Evolutionary conservation across 1,139 yeast species (phyloP).

Genomic region (Yamadazyma triangularis): DNA sequence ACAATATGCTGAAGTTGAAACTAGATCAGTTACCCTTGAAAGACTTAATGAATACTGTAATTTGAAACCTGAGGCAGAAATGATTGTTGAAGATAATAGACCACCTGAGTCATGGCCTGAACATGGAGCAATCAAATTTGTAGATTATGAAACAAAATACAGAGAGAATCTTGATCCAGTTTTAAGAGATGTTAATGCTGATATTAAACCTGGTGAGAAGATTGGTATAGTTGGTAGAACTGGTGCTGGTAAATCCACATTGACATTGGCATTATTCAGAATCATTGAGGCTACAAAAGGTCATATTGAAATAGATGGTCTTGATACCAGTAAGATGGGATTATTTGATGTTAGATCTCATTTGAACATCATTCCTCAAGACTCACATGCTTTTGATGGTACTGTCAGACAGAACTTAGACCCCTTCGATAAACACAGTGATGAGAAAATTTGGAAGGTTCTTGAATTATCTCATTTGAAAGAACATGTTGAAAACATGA

Average conservation of each 20-base stretch:
- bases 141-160: constrained; percentile 29
- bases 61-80: constrained; percentile 30
- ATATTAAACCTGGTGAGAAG: constrained; percentile 29
- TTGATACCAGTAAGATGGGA: constrained; percentile 28
- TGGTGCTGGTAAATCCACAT: constrained; percentile 39
- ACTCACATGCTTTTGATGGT: constrained; percentile 33
- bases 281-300: constrained; percentile 33
- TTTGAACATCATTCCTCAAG: constrained; percentile 37
- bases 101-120: constrained; percentile 29
- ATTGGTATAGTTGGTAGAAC: constrained; percentile 41
- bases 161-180: constrained; percentile 35
- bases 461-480: constrained; percentile 34
- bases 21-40: constrained; percentile 30
- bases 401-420: constrained; percentile 33
- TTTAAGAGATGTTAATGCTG: constrained; percentile 22
- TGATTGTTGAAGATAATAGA: constrained; percentile 20
- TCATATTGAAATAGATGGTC: constrained; percentile 27
- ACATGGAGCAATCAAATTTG: constrained; percentile 25
- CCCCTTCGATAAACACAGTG: constrained; percentile 26
- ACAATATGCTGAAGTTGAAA: constrained; percentile 33
- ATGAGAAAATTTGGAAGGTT: constrained; percentile 29
- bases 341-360: constrained; percentile 30
- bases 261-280: constrained; percentile 35
- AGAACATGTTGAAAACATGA: constrained; percentile 27
- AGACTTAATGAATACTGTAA: constrained; percentile 33